These are phyloP conservation scores for Quercus glauca DNA, from an alignment of 306 rosid species.

Conservation along the genomic window DNA sequence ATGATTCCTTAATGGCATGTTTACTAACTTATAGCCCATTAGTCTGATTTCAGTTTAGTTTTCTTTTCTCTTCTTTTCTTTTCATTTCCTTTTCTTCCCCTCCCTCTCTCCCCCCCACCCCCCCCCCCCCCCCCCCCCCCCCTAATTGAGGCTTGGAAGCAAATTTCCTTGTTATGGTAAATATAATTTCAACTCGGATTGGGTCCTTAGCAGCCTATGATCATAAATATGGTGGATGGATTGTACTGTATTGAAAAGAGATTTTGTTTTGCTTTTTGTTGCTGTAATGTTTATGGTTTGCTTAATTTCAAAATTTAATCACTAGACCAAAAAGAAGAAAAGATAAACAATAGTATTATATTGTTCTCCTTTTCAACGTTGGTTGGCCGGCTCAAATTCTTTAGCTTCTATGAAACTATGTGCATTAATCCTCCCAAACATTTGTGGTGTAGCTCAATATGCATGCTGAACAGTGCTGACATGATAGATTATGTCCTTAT, in stretches of 20 bases:
- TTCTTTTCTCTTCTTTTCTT: background rate
- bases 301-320: background rate
- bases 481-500: background rate
- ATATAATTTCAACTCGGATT: background rate
- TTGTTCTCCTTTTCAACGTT: background rate
- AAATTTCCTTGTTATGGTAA: background rate
- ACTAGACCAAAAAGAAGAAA: background rate
- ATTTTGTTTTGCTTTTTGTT: background rate
- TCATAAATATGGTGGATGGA: background rate
- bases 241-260: background rate
- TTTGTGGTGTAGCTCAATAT: too few relatives aligned
- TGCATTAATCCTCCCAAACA: too few relatives aligned
- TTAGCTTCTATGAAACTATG: too few relatives aligned
- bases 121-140: too few relatives aligned
- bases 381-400: background rate
- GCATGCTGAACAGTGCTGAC: background rate
- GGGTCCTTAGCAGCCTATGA: background rate
- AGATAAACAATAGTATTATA: background rate
- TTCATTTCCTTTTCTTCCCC: background rate
- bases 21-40: constrained; percentile 4
- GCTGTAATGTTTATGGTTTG: background rate
- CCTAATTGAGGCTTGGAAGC: background rate
- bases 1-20: background rate
- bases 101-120: too few relatives aligned
- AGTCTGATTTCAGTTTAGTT: background rate